Conservation (phyloP, 192 early-diverging fungal species). For the Coemansia sp. region DNA sequence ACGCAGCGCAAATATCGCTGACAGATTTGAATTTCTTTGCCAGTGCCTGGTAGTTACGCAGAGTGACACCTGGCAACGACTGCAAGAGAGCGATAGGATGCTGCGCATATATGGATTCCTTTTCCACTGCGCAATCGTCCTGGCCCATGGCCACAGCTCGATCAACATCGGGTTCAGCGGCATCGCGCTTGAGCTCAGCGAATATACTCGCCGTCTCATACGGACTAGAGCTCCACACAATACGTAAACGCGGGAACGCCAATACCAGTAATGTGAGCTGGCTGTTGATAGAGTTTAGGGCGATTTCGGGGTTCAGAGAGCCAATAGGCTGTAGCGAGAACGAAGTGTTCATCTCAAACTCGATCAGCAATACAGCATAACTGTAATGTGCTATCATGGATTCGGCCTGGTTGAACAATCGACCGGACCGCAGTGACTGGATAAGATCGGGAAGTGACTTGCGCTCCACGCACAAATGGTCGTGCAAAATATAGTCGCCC, state of each 20-base stretch:
- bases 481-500: constrained; percentile 83
- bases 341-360: constrained; percentile 85
- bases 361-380: constrained; percentile 81
- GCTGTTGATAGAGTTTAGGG: constrained; percentile 65
- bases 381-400: constrained; percentile 85
- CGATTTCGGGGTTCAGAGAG: constrained; percentile 57
- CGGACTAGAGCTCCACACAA: constrained; percentile 88
- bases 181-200: constrained; percentile 81
- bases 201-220: constrained; percentile 88
- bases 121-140: constrained; percentile 59
- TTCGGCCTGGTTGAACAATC: constrained; percentile 89
- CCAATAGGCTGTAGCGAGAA: constrained; percentile 71
- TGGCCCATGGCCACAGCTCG: constrained; percentile 72
- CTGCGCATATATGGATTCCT: constrained; percentile 67
- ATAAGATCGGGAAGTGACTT: constrained; percentile 91
- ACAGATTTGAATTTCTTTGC: constrained; percentile 71
- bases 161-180: constrained; percentile 74
- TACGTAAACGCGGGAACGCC: constrained; percentile 79
- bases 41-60: constrained; percentile 75
- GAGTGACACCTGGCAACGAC: constrained; percentile 83
- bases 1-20: constrained; percentile 62
- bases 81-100: constrained; percentile 81
- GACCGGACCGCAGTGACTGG: constrained; percentile 76
- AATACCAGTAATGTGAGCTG: constrained; percentile 77
- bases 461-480: constrained; percentile 86